These are phyloP conservation scores for Fusarium musae DNA, from an alignment of 2,329 filamentous ascomycete genomes.

Conservation along the genomic window DNA sequence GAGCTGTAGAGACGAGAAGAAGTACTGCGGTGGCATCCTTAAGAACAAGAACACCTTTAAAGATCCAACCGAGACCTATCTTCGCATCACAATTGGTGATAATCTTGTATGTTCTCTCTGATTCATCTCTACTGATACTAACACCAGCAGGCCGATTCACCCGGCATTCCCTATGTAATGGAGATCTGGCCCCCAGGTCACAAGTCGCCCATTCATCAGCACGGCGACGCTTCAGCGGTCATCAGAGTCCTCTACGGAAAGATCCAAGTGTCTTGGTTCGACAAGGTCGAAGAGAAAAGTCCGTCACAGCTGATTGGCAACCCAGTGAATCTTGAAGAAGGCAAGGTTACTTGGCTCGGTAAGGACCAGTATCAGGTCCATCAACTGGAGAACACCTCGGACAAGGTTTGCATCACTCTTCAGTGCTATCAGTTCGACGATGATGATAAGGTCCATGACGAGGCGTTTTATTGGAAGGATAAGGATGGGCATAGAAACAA, in stretches of 20 bases:
- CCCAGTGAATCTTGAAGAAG: background rate
- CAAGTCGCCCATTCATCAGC: background rate
- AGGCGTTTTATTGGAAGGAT: background rate
- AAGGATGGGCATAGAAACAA: accelerated
- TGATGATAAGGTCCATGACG: background rate
- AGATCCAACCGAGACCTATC: background rate
- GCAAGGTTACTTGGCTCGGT: background rate
- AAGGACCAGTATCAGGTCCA: background rate
- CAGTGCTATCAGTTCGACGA: background rate
- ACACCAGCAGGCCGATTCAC: background rate
- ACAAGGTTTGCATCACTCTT: background rate
- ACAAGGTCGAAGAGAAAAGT: background rate
- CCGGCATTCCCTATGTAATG: background rate
- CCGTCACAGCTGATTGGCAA: background rate
- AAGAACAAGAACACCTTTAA: accelerated
- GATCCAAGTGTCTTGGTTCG: background rate
- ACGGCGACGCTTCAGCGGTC: background rate
- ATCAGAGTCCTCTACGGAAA: background rate
- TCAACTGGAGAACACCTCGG: background rate
- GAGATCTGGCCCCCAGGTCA: background rate
- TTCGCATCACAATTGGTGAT: background rate
- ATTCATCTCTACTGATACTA: too few relatives aligned
- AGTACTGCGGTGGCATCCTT: accelerated
- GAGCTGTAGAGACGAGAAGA: accelerated
- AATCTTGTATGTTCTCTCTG: background rate